These are phyloP conservation scores for Esteya vermicola DNA, from an alignment of 2,329 filamentous ascomycete genomes.

Conservation along the genomic window DNA sequence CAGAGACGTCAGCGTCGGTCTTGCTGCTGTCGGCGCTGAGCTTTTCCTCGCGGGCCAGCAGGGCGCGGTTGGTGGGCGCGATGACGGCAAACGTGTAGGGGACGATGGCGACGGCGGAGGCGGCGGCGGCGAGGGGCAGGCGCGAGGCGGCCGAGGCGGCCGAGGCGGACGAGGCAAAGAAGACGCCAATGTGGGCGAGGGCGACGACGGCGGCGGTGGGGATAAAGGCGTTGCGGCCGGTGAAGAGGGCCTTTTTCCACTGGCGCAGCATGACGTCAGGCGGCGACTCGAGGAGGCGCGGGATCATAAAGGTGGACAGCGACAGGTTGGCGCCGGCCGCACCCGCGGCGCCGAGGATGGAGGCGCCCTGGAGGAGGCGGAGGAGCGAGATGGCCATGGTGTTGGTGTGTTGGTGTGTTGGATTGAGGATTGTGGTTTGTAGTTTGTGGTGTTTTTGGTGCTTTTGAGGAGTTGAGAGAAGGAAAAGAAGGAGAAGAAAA, in stretches of 20 bases:
- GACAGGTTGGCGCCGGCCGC: slow-evolving; percentile 22
- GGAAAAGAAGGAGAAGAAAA: too few species aligned
- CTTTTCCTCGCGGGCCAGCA: slow-evolving; percentile 27
- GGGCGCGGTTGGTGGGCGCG: slow-evolving; percentile 29
- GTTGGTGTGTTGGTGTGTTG: neutral
- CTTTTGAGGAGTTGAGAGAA: too few species aligned
- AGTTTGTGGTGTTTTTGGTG: too few species aligned
- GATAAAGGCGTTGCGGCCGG: slow-evolving; percentile 24
- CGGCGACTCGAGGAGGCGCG: slow-evolving; percentile 39
- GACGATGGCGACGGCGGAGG: slow-evolving; percentile 27
- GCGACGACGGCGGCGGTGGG: slow-evolving; percentile 23
- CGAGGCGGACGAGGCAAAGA: slow-evolving; percentile 7
- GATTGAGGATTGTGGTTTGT: neutral
- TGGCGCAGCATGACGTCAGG: slow-evolving; percentile 39
- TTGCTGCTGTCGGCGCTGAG: slow-evolving; percentile 13
- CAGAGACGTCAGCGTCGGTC: slow-evolving; percentile 3
- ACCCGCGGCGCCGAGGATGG: slow-evolving; percentile 34
- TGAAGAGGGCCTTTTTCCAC: slow-evolving; percentile 30
- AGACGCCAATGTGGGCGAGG: slow-evolving; percentile 27
- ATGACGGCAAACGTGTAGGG: slow-evolving; percentile 38
- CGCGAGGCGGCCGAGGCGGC: neutral
- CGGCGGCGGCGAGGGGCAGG: slow-evolving; percentile 30
- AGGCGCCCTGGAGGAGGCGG: slow-evolving; percentile 14
- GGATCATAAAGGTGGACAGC: slow-evolving; percentile 30
- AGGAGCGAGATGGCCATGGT: neutral